These are phyloP conservation scores for Psophocarpus tetragonolobus DNA, from an alignment of 306 rosid species.

Conservation along the genomic window DNA sequence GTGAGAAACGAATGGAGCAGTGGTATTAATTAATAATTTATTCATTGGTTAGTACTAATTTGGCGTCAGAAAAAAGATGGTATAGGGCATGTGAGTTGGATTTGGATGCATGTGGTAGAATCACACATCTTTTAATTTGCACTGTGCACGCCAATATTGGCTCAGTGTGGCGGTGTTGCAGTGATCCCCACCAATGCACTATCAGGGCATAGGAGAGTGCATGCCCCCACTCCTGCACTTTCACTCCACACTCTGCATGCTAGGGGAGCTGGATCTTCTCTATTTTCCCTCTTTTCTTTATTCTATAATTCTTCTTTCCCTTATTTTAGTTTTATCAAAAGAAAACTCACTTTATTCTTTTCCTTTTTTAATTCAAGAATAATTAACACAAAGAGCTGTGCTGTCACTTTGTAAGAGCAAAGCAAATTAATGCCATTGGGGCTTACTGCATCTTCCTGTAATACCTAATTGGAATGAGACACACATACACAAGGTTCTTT, in stretches of 20 bases:
- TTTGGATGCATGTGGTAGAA: conserved; percentile 49
- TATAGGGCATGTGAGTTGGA: conserved; percentile 34
- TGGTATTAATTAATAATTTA: neutral
- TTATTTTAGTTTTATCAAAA: conserved; percentile 31
- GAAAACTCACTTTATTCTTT: conserved; percentile 38
- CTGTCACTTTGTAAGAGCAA: neutral
- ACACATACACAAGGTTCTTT: too few species aligned
- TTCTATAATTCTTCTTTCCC: neutral
- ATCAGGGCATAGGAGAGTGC: neutral
- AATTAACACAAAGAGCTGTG: too few species aligned
- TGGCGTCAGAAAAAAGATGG: neutral
- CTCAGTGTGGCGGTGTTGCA: conserved; percentile 46
- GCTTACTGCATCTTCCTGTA: too few species aligned
- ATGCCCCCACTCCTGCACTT: neutral
- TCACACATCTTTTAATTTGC: conserved; percentile 23
- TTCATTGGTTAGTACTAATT: neutral
- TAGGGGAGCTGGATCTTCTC: neutral
- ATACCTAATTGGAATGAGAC: too few species aligned
- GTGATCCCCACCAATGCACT: conserved; percentile 39
- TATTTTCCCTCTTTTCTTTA: neutral
- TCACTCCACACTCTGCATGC: neutral
- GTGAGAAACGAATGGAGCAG: neutral
- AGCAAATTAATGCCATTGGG: neutral
- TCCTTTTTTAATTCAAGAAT: neutral
- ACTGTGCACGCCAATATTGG: conserved; percentile 48